Base-by-base conservation (phyloP, 371 early-diverging fungal genomes). In the Chytridium lagenaria region DNA sequence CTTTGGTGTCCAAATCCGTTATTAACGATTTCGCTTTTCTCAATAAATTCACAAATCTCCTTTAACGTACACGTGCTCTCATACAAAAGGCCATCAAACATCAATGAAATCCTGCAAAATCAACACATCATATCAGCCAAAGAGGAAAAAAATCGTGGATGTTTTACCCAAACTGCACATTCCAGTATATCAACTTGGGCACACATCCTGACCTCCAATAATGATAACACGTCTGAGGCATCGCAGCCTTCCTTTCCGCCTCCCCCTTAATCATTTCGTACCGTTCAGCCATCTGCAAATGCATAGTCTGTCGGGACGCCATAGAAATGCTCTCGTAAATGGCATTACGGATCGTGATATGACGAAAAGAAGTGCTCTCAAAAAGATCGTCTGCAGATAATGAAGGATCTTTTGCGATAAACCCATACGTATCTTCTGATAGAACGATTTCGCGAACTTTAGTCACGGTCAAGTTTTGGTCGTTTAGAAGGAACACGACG, bases 291-390 rank as follows among this genome's bases (percentile, higher is more conserved):
- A 44, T 23, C 28, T 66, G 31, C 38, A 66, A 28, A 28, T 66
- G 67, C 26, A 40, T 16, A 19, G 36, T 44, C 19, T 26, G n/a
- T 12, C 67, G 7, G 2, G 36, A 7, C 12, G 19, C 31, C 23
- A 40, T 39, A 5, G 44, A 2, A 10, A 40, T 31, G 23, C 33
- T 31, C 28, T 66, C 67, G 30, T 66, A 66, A 36, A 66, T 44
- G 2, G 67, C 22, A 10, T 23, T 26, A 15, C n/a, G 36, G 67
- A 66, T 49, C 2, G 67, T 26, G 38, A 66, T 66, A 44, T 66
- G 67, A 16, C 67, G 67, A 44, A 66, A 66, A 7, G 22, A 55
- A 15, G 23, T 10, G 5, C 10, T 30, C 26, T 55, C 57, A 26
- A 15, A 19, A 22, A 10, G 49, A 49, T 49, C 49, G 19, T 44